These are phyloP conservation scores for Lizanozyma gosingica DNA, from an alignment of 1,139 yeast genomes.

Conservation along the genomic window DNA sequence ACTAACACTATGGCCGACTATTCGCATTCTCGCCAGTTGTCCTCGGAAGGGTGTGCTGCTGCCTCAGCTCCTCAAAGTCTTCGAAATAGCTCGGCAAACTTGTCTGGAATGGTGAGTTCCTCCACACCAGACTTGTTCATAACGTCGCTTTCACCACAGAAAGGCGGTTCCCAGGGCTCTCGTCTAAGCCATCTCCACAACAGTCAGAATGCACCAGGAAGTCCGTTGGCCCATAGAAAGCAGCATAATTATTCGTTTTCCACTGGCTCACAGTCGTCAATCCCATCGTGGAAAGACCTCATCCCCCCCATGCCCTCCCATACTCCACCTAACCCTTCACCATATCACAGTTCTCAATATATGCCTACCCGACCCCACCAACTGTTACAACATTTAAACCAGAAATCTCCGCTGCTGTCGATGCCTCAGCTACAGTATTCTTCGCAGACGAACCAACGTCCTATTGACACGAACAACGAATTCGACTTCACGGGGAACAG, in stretches of 20 bases:
- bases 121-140: neutral
- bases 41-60: neutral
- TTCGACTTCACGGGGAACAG: neutral
- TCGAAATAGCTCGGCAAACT: neutral
- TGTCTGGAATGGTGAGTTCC: neutral
- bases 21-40: neutral
- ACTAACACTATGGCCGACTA: neutral
- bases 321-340: neutral
- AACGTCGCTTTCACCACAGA: neutral
- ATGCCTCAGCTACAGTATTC: neutral
- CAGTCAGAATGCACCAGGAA: neutral
- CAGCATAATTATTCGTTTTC: neutral
- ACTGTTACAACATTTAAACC: neutral
- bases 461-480: neutral
- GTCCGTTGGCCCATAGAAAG: neutral
- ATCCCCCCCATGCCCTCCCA: neutral
- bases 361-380: neutral
- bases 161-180: neutral
- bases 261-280: neutral
- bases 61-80: conserved; percentile 1
- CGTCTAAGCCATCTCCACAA: neutral
- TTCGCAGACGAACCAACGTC: too few relatives aligned
- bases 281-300: neutral
- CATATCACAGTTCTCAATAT: neutral
- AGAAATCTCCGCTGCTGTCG: neutral